A percentile compares a stretch with the other conserved stretches of the same genome.
Evolutionary conservation across 495 filamentous ascomycete species (phyloP).

Genomic region (Aspergillus baeticus): DNA sequence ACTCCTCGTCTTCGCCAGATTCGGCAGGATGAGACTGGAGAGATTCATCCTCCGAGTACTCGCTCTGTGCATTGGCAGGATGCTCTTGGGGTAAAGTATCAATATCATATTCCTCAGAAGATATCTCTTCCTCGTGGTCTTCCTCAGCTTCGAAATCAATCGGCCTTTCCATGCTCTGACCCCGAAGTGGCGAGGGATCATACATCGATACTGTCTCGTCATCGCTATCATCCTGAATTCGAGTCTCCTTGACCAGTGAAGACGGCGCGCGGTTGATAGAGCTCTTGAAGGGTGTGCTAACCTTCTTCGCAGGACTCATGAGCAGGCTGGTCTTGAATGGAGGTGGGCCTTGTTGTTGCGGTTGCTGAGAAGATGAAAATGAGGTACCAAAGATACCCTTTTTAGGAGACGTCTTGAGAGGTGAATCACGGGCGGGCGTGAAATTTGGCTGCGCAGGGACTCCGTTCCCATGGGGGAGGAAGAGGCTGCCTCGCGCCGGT

Average conservation of each 20-base stretch:
- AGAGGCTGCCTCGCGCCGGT: constrained; percentile 19
- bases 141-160: constrained; percentile 13
- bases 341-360: constrained; percentile 30
- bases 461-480: constrained; percentile 18
- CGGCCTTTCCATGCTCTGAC: not conserved
- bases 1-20: not conserved
- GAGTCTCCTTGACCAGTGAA: constrained; percentile 9
- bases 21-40: not conserved
- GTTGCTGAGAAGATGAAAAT: constrained; percentile 21
- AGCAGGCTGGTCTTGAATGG: constrained; percentile 39
- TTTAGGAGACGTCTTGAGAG: constrained; percentile 46
- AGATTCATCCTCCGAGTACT: not conserved
- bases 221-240: constrained; percentile 6
- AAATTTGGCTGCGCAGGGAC: constrained; percentile 27
- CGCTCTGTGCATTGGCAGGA: not conserved
- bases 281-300: constrained; percentile 39
- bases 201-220: constrained; percentile 7
- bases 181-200: constrained; percentile 11
- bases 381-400: constrained; percentile 40
- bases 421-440: constrained; percentile 28
- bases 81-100: not conserved
- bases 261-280: constrained; percentile 22
- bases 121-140: not conserved
- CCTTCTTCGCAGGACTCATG: constrained; percentile 43
- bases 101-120: not conserved